Conservation (phyloP, 1,284 basidiomycete genomes). For the Puccinia hordei region DNA sequence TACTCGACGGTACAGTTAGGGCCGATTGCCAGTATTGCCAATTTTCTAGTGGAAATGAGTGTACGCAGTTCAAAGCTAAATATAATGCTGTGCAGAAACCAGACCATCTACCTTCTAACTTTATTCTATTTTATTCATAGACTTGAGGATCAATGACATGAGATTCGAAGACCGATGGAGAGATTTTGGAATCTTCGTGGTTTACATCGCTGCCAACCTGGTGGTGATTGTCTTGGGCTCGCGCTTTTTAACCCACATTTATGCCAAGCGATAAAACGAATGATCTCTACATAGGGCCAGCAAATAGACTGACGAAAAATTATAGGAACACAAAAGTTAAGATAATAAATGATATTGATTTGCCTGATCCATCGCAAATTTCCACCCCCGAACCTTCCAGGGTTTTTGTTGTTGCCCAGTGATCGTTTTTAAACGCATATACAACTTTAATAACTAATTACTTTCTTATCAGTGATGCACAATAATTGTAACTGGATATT, state of each 20-base stretch:
- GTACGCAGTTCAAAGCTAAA: background rate
- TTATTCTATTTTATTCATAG: slow-evolving; percentile 48
- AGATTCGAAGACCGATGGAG: slow-evolving; percentile 63
- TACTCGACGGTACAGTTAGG: slow-evolving; percentile 71
- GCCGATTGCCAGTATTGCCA: slow-evolving; percentile 71
- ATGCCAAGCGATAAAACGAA: slow-evolving; percentile 41
- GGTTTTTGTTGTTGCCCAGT: too few relatives aligned
- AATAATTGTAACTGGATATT: too few relatives aligned
- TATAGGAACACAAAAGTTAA: too few relatives aligned
- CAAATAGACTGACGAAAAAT: background rate
- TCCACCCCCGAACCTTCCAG: too few relatives aligned
- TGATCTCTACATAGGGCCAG: background rate
- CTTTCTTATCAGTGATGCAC: too few relatives aligned
- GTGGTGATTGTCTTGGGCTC: slow-evolving; percentile 52
- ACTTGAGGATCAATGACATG: slow-evolving; percentile 43
- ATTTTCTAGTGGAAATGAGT: slow-evolving; percentile 60
- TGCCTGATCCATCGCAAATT: too few relatives aligned
- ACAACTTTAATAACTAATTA: too few relatives aligned
- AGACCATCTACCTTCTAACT: slow-evolving; percentile 36
- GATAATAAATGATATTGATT: too few relatives aligned
- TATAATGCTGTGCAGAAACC: background rate
- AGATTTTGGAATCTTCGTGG: slow-evolving; percentile 68
- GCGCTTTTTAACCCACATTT: slow-evolving; percentile 53
- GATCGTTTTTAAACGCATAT: too few relatives aligned
- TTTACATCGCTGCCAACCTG: slow-evolving; percentile 68